Percentiles rank a stretch among this genome's conserved stretches.
These are phyloP conservation scores for Gossypium anomalum DNA, from an alignment of 345 rosid genomes.

Conservation along the genomic window DNA sequence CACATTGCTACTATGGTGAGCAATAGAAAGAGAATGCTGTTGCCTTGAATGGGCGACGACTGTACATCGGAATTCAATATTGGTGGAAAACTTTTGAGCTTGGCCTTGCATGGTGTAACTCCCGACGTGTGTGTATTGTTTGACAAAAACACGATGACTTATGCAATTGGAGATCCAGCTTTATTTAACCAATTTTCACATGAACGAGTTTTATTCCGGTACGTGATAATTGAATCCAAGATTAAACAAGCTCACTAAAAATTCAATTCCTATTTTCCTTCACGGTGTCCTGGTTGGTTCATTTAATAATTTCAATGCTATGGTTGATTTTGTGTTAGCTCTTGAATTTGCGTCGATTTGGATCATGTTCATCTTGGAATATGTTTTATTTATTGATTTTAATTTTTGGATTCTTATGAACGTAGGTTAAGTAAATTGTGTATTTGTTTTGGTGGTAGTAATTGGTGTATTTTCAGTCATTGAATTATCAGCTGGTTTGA, in stretches of 20 bases:
- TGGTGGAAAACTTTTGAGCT: conserved; percentile 15
- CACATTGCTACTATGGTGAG: not conserved
- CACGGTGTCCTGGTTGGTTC: not conserved
- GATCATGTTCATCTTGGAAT: not conserved
- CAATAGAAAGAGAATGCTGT: conserved; percentile 10
- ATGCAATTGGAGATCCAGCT: conserved; percentile 1
- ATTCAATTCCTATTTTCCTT: not conserved
- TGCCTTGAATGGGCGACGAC: conserved; percentile 15
- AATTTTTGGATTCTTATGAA: not conserved
- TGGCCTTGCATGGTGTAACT: conserved; percentile 12
- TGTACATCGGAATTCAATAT: conserved; percentile 2
- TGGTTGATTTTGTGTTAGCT: not conserved
- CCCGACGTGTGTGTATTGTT: conserved; percentile 13
- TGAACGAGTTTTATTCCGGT: conserved; percentile 9
- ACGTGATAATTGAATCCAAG: conserved; percentile 18
- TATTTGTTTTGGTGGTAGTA: not conserved
- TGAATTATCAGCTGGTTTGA: too few relatives aligned
- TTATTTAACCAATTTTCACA: conserved; percentile 1
- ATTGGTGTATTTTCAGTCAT: too few relatives aligned
- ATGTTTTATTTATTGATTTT: not conserved
- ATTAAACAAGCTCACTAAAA: conserved; percentile 13
- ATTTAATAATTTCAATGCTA: conserved; percentile 3
- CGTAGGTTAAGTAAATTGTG: not conserved
- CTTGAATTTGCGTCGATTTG: conserved; percentile 6
- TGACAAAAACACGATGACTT: conserved; percentile 3